Evolutionary conservation across 176 grass and related monocot species (phyloP).

Genomic region (Aegilops bicornis): DNA sequence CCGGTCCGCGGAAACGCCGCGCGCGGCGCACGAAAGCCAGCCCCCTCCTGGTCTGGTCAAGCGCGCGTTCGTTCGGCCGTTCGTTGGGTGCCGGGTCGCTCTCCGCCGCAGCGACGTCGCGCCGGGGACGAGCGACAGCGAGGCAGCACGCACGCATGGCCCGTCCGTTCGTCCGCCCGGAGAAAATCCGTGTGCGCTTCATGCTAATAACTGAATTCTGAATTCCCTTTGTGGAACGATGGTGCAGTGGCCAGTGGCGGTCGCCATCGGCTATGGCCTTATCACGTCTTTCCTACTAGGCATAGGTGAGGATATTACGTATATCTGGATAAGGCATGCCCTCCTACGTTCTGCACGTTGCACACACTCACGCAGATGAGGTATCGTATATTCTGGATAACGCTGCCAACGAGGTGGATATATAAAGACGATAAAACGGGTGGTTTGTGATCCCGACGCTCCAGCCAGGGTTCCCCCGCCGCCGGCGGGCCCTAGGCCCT

Average conservation of each 20-base stretch:
- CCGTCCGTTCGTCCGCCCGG: neutral
- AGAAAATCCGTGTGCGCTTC: neutral
- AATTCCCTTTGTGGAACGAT: neutral
- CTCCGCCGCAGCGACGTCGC: neutral
- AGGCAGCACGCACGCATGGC: neutral
- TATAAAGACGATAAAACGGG: too few relatives aligned
- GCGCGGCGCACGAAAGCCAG: neutral
- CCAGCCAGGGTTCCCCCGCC: too few relatives aligned
- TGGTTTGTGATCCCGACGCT: too few relatives aligned
- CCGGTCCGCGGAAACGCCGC: neutral
- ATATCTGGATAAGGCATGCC: neutral
- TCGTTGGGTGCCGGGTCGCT: neutral
- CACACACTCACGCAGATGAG: neutral
- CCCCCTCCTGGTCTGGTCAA: neutral
- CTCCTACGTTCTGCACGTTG: neutral
- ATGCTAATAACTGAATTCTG: neutral
- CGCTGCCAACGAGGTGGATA: neutral
- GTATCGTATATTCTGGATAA: neutral
- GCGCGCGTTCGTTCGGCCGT: neutral
- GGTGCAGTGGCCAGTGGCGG: neutral
- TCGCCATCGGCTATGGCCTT: neutral
- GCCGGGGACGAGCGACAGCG: neutral
- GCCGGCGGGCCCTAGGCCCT: too few relatives aligned
- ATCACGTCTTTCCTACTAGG: neutral
- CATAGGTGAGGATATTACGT: neutral